A percentile compares a stretch with the other conserved stretches of the same genome.
These are phyloP conservation scores for Fagopyrum esculentum DNA, from an alignment of 148 eudicot genomes.

Conservation along the genomic window DNA sequence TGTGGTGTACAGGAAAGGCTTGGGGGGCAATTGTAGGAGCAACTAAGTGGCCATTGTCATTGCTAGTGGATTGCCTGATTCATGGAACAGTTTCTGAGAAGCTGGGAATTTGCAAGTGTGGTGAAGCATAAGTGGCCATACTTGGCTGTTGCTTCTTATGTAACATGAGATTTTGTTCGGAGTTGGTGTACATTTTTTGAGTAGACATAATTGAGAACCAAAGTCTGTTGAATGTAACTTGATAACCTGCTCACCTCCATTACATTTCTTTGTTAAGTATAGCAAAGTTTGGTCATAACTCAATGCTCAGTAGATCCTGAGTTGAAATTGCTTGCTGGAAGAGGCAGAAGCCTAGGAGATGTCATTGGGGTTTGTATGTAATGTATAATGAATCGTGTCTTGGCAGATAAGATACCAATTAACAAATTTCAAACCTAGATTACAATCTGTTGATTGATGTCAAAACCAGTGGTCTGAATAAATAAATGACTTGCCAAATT, in stretches of 20 bases:
- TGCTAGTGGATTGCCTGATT: no score
- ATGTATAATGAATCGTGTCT: no score
- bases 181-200: slow-evolving; percentile 9
- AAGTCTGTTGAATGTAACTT: neutral
- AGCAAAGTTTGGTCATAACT: neutral
- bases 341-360: neutral
- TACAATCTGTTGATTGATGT: no score
- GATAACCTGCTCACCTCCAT: neutral
- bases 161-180: slow-evolving; percentile 1
- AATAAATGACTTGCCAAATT: no score
- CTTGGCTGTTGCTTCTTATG: neutral
- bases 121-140: neutral
- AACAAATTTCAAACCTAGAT: no score
- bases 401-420: no score
- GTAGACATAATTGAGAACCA: slow-evolving; percentile 4
- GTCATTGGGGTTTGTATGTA: no score
- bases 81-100: no score
- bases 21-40: neutral
- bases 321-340: neutral
- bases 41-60: no score
- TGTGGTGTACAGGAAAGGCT: slow-evolving; percentile 4
- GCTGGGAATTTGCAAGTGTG: neutral
- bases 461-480: no score
- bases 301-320: neutral
- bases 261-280: neutral